Conservation (phyloP, 2,329 filamentous ascomycete species). For the Exophiala calicioides region DNA sequence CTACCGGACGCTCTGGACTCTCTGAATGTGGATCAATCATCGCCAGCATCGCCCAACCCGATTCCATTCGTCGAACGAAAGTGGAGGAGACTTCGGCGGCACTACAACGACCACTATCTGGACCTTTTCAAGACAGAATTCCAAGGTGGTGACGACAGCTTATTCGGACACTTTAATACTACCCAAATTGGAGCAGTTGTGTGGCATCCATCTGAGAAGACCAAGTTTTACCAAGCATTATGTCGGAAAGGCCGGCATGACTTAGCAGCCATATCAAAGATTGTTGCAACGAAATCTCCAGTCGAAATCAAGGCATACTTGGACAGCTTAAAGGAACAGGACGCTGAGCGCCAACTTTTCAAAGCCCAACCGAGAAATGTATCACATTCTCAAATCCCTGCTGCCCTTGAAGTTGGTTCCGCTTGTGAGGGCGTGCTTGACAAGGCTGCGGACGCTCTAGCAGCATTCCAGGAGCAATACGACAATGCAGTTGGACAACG, state of each 20-base stretch:
- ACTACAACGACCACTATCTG: slow-evolving; percentile 54
- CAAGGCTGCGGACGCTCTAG: slow-evolving; percentile 65
- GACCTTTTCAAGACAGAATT: slow-evolving; percentile 60
- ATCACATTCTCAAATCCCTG: slow-evolving; percentile 61
- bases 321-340: slow-evolving; percentile 57
- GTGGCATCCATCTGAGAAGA: slow-evolving; percentile 75
- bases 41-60: not conserved
- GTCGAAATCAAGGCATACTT: slow-evolving; percentile 74
- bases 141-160: slow-evolving; percentile 37
- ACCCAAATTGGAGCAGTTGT: slow-evolving; percentile 66
- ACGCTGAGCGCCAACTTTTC: slow-evolving; percentile 44
- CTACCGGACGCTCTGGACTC: not conserved
- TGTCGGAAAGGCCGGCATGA: slow-evolving; percentile 65
- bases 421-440: slow-evolving; percentile 69
- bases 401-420: slow-evolving; percentile 70
- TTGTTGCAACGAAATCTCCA: slow-evolving; percentile 70
- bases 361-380: slow-evolving; percentile 41
- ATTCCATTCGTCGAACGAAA: slow-evolving; percentile 14
- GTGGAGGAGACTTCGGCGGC: slow-evolving; percentile 26
- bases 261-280: slow-evolving; percentile 60
- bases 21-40: not conserved
- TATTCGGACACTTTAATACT: slow-evolving; percentile 18
- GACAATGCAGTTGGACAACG: slow-evolving; percentile 64
- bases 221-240: slow-evolving; percentile 66
- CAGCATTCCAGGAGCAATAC: slow-evolving; percentile 62